Evolutionary conservation across 1,284 basidiomycete species (phyloP), one percentile per base, ranked within the genome.

Genomic region (Moesziomyces sp.): DNA sequence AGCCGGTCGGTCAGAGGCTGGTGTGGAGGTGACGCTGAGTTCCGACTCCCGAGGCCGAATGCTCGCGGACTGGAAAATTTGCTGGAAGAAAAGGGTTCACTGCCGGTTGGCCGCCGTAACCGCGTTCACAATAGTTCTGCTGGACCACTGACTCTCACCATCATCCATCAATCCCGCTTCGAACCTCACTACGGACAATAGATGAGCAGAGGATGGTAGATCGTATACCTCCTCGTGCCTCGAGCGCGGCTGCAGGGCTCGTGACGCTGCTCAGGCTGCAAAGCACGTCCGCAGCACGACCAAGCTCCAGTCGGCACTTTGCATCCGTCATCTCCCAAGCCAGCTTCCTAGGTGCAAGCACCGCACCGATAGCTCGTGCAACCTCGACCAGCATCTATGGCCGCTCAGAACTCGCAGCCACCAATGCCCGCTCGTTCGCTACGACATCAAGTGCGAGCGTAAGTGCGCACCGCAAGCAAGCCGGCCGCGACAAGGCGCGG

Each of bases 391-490:
- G 23, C 1, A 18, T 18, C 2, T 38, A 46, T 10, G 13, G 13
- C 30, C 30, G 30, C 11, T 10, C 30, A 1, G 30, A 33, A 1
- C 0, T 13, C 0, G 13, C 30, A 2, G 1, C 13, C 3, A 7
- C 2, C 38, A 6, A 18, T 45, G 18, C 46, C 2, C 58, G 65
- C 13, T 18, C 16, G 24, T 61, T 72, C 30, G 44, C 57, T 3
- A 52, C 63, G 3, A 44, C 58, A 2, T 40, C 56, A 0, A 18
- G 19, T 3, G 8, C 43, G 16, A 24, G n/a, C 1, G 66, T 69
- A 19, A 69, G 58, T 30, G 66, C 72, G 18, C 62, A 66, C 18
- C 64, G 71, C 14, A 74, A 74, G 55, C 60, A 64, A 53, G 65
- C 71, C 13, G 71, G 65, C 3, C 57, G 71, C 5, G 71, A 74